Evolutionary conservation across 805 yeast species (phyloP), one percentile per base, ranked within the genome.

Genomic region (Suhomyces xylopsoci): DNA sequence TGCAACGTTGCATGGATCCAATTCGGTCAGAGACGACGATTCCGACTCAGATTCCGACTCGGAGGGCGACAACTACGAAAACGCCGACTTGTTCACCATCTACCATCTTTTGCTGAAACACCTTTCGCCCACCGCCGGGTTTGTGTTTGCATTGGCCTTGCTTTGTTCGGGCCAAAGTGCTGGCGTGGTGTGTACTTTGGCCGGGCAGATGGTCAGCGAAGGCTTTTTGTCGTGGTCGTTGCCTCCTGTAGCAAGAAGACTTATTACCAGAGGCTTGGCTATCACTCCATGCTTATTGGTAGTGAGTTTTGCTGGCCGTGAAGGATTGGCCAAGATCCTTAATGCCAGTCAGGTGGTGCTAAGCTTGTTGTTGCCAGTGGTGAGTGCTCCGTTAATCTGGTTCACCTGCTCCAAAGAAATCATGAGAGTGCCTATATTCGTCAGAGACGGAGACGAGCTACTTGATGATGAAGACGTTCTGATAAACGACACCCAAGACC

Each of bases 121-220:
- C 62, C 77, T 91, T 40, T 88, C 96, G 1, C 87, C 88, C 14
- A 83, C 91, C 5, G 97, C 97, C 0, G 97, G 96, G 5, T 74
- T 88, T 8, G 85, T 91, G 0, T 91, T 92, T 75, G 97, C 97
- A 0, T 69, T 90, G 48, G 97, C 97, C 1, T 80, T 91, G 69
- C 74, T 91, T 45, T 91, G 88, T 65, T 85, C 93, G 12, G 97
- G 97, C n/a, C 93, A 91, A 64, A 86, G 94, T 62, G 97, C 97
- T 2, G 97, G 97, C 42, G 88, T 93, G 40, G 96, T 91, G 17
- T 91, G 96, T 64, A 92, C 97, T 0, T 78, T 92, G 62, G 92
- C 97, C 1, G 96, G 97, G 36, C 97, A 91, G 66, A 89, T 90
- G 83, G 96, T 91, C 7, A 84, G 90, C 62, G 97, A 91, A 67